A percentile compares a stretch with the other conserved stretches of the same genome.
Conservation (phyloP, 1,139 yeast species). For the Nakaseomyces kungkrabaensis region DNA sequence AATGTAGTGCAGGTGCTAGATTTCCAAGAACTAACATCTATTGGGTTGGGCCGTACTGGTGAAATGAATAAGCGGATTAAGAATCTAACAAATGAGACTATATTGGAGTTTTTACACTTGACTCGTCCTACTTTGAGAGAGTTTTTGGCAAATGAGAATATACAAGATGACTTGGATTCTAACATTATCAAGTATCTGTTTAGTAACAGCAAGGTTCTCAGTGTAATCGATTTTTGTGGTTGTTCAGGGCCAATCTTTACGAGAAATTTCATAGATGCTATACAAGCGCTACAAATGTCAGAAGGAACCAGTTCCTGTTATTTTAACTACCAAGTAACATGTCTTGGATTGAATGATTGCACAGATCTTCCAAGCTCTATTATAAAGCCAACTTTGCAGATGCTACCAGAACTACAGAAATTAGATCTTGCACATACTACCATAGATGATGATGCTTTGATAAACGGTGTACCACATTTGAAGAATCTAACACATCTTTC, state of each 20-base stretch:
- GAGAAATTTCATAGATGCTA: constrained; percentile 40
- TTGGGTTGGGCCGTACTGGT: constrained; percentile 83
- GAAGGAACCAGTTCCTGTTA: constrained; percentile 6
- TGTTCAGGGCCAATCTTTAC: constrained; percentile 61
- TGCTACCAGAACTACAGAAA: constrained; percentile 49
- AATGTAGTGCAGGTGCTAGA: constrained; percentile 68
- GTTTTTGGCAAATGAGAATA: constrained; percentile 75
- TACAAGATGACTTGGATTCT: constrained; percentile 71
- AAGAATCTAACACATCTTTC: constrained; percentile 65
- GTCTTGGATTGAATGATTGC: constrained; percentile 81
- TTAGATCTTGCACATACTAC: constrained; percentile 79
- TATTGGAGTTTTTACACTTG: constrained; percentile 48
- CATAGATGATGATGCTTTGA: constrained; percentile 47
- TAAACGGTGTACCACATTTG: constrained; percentile 40
- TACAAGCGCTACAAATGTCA: constrained; percentile 11
- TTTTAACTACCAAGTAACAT: constrained; percentile 32
- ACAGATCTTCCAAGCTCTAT: constrained; percentile 57
- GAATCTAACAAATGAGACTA: constrained; percentile 73
- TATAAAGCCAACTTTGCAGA: constrained; percentile 48
- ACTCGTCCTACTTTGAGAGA: constrained; percentile 64
- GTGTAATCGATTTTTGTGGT: constrained; percentile 82
- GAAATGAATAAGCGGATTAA: constrained; percentile 86
- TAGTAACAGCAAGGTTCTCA: constrained; percentile 48
- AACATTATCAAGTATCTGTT: constrained; percentile 50
- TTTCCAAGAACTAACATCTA: constrained; percentile 80